Evolutionary conservation across 1,284 basidiomycete genomes (phyloP).

Genomic region (Athelia sp.): DNA sequence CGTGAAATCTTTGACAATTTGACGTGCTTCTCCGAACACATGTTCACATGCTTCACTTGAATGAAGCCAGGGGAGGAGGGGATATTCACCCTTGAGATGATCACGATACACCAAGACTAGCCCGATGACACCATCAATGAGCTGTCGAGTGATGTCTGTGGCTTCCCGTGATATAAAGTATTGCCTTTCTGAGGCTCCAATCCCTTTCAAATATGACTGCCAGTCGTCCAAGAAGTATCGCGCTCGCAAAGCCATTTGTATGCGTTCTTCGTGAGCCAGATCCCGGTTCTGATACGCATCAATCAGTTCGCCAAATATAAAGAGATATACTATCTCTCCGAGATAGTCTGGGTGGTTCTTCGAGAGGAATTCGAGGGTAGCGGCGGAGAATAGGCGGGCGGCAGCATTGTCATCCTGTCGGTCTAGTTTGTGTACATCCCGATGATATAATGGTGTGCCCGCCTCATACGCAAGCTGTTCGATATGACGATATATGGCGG

Average conservation of each 20-base stretch:
- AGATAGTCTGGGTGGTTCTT: conserved; percentile 14
- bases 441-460: conserved; percentile 11
- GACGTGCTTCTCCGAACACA: conserved; percentile 20
- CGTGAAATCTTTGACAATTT: conserved; percentile 23
- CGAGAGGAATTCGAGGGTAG: conserved; percentile 12
- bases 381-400: conserved; percentile 16
- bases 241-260: conserved; percentile 27
- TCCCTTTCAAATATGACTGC: conserved; percentile 19
- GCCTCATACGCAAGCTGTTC: conserved; percentile 6
- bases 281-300: conserved; percentile 29
- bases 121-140: conserved; percentile 25
- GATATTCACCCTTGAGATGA: conserved; percentile 12
- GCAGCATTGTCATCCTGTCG: conserved; percentile 13
- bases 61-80: conserved; percentile 25
- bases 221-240: conserved; percentile 31
- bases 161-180: conserved; percentile 30
- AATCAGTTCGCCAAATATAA: conserved; percentile 28
- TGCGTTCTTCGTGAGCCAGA: conserved; percentile 20
- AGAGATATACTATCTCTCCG: conserved; percentile 23
- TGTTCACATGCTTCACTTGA: conserved; percentile 25
- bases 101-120: conserved; percentile 31
- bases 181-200: conserved; percentile 14
- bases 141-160: conserved; percentile 21
- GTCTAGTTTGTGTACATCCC: conserved; percentile 10
- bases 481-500: conserved; percentile 9